Evolutionary conservation across 495 filamentous ascomycete species (phyloP), one percentile per base, ranked within the genome.

Genomic region (Podospora pseudoanserina): DNA sequence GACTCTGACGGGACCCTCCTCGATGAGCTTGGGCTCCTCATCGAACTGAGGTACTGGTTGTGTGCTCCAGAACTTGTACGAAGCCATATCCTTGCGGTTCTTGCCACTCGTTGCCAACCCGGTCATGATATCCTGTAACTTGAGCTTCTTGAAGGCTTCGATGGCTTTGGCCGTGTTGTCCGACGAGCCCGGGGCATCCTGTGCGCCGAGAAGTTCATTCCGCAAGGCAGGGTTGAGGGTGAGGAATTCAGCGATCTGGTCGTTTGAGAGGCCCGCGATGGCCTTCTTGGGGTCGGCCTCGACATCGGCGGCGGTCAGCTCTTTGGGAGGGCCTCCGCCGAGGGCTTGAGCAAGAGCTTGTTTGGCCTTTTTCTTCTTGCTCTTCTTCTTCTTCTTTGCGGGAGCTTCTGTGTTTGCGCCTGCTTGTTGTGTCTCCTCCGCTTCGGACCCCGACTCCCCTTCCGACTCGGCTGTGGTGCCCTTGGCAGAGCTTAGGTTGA

Each of bases 31-130:
- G 15, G 78, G 64, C 54, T 79, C 71, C n/a, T 77, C 80, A 63
- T 86, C 89, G 71, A 97, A 97, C 66, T 88, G 88, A 11, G 92
- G 91, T 34, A 99, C 95, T 0, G 95, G 95, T 77, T 99, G 95
- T 44, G 95, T 98, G 76, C 91, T 88, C 95, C 95, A 99, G 79
- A 99, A 99, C 79, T 96, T 97, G 84, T 97, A 97, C 34, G 89
- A 89, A 4, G 87, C 94, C 92, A 97, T 97, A 71, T 97, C 94
- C 79, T 96, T 97, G 71, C 88, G 87, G 73, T 96, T 96, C 84
- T 96, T 96, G 4, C 90, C 91, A 54, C 87, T 87, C 4, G 81
- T 77, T 15, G 87, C 84, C 68, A 96, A 80, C 5, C 94, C 94
- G 0, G 94, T 96, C 80, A 97, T 80, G 69, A 97, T 81, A 61